Evolutionary conservation across 2,329 filamentous ascomycete genomes (phyloP).

Genomic region (Leptographium wingfieldii): DNA sequence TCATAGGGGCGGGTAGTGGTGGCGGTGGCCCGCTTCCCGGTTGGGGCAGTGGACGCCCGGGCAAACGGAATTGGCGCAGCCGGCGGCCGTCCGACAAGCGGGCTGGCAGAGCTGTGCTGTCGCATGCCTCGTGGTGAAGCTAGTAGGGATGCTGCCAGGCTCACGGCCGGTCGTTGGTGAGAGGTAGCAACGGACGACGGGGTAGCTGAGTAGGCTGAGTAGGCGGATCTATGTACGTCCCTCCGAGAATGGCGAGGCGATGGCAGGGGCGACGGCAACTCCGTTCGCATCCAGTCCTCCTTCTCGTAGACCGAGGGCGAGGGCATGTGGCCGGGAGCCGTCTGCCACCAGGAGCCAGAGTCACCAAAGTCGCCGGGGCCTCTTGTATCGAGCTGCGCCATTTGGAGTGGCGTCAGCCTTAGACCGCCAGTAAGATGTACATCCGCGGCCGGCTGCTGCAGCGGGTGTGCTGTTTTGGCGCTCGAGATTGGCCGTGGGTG

Average conservation of each 20-base stretch:
- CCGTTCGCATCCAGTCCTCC: constrained; percentile 19
- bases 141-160: constrained; percentile 11
- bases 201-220: constrained; percentile 11
- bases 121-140: constrained; percentile 17
- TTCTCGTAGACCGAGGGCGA: constrained; percentile 14
- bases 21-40: constrained; percentile 4
- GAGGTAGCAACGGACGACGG: constrained; percentile 4
- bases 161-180: constrained; percentile 9
- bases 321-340: constrained; percentile 11
- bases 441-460: constrained; percentile 6
- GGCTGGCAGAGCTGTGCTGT: constrained; percentile 18
- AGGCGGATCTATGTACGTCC: constrained; percentile 16
- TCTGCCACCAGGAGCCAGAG: constrained; percentile 14
- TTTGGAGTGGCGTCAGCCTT: constrained; percentile 19
- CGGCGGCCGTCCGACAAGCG: constrained; percentile 15
- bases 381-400: constrained; percentile 18
- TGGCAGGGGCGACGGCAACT: constrained; percentile 14
- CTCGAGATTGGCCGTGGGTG: background rate
- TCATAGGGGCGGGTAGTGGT: constrained; percentile 12
- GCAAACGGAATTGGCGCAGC: constrained; percentile 7
- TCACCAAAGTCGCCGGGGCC: constrained; percentile 15
- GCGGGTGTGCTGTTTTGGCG: background rate
- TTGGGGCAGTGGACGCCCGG: constrained; percentile 9
- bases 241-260: constrained; percentile 19
- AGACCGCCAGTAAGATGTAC: constrained; percentile 9